phyloP scores from a whole-genome alignment of 2,329 filamentous ascomycete species.

The Cladosporium velox region DNA sequence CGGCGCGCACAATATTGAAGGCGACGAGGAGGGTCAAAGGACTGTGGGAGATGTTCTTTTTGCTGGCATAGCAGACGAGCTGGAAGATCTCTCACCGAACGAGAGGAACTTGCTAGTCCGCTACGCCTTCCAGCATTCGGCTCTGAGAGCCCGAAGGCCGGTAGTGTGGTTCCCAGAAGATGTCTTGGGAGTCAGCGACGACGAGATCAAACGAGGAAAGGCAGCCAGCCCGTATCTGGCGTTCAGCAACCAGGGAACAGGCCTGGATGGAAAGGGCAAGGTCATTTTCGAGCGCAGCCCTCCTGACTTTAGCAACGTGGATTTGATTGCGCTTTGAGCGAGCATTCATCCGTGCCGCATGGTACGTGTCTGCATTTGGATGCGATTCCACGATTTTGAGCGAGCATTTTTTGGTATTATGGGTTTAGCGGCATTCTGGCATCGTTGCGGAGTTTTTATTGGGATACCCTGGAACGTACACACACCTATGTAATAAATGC shows the following conservation, averaged over 20 bases:
- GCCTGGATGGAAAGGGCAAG: slow-evolving; percentile 77
- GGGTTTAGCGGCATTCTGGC: background rate
- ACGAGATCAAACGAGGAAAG: slow-evolving; percentile 80
- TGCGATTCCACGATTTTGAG: background rate
- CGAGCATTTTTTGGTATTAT: background rate
- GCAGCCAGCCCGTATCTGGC: slow-evolving; percentile 75
- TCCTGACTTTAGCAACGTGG: slow-evolving; percentile 69
- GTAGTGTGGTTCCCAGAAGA: slow-evolving; percentile 94
- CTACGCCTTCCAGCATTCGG: slow-evolving; percentile 87
- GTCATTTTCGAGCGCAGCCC: slow-evolving; percentile 50
- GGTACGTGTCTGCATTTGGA: background rate
- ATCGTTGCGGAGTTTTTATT: background rate
- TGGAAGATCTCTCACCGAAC: slow-evolving; percentile 89
- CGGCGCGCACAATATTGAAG: slow-evolving; percentile 2
- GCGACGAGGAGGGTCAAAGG: slow-evolving; percentile 49
- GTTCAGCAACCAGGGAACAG: slow-evolving; percentile 89
- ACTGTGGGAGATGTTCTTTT: slow-evolving; percentile 78
- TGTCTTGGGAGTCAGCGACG: slow-evolving; percentile 84
- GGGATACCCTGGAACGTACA: slow-evolving; percentile 2
- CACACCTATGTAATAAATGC: background rate
- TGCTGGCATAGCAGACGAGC: slow-evolving; percentile 83
- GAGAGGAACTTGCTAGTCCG: slow-evolving; percentile 83
- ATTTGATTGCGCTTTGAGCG: slow-evolving; percentile 73
- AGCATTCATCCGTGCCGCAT: background rate
- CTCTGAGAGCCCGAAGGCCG: slow-evolving; percentile 78